Evolutionary conservation across 768 basidiomycete species (phyloP).

Genomic region (Suillus variegatus): DNA sequence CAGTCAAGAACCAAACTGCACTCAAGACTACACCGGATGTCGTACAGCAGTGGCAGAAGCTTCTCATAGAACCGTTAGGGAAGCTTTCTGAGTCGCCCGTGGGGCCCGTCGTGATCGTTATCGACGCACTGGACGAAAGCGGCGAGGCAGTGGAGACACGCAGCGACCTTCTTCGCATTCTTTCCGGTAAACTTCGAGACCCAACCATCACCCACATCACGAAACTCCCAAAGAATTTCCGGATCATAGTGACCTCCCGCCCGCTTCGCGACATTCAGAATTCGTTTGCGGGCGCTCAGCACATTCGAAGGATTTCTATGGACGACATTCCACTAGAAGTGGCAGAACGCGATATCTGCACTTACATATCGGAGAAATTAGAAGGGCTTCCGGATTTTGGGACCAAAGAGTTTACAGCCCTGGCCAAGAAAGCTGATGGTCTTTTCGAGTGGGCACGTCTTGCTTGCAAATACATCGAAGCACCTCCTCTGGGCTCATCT

Average conservation of each 20-base stretch:
- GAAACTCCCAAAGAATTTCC: too few relatives aligned
- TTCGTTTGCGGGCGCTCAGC: neutral
- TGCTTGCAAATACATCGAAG: conserved; percentile 14
- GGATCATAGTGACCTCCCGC: neutral
- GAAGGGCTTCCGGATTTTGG: neutral
- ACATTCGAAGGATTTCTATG: conserved; percentile 5
- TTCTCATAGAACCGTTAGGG: too few relatives aligned
- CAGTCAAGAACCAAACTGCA: too few relatives aligned
- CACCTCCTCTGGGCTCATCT: neutral
- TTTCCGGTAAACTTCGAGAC: too few relatives aligned
- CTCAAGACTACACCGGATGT: too few relatives aligned
- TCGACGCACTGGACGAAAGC: too few relatives aligned
- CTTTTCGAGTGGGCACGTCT: conserved; percentile 13
- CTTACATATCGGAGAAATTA: conserved; percentile 9
- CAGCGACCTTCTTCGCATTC: too few relatives aligned
- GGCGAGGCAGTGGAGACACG: too few relatives aligned
- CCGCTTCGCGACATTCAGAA: neutral
- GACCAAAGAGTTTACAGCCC: neutral
- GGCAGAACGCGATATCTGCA: conserved; percentile 6
- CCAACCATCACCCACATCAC: too few relatives aligned
- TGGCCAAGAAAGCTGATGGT: conserved; percentile 8
- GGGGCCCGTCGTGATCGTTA: too few relatives aligned
- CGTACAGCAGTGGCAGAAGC: too few relatives aligned
- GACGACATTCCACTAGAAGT: conserved; percentile 7
- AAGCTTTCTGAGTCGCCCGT: too few relatives aligned